Evolutionary conservation across 176 grass and related monocot genomes (phyloP).

Genomic region (Avena insularis): DNA sequence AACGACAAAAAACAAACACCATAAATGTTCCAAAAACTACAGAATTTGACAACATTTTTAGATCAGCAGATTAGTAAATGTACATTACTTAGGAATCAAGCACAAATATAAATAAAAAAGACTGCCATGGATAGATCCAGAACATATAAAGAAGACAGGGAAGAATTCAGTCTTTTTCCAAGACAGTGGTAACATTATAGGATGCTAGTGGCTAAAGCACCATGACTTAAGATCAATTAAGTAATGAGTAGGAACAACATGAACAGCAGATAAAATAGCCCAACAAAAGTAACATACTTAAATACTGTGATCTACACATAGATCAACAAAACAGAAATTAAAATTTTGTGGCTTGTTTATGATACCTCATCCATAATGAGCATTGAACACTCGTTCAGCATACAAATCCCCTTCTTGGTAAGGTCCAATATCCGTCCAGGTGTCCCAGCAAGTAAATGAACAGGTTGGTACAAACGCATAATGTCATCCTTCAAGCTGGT

Average conservation of each 20-base stretch:
- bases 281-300: constrained; percentile 8
- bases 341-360: not conserved
- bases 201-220: not conserved
- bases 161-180: constrained; percentile 1
- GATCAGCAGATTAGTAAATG: not conserved
- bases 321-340: constrained; percentile 7
- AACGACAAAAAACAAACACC: constrained; percentile 7
- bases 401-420: constrained; percentile 83
- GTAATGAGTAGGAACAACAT: constrained; percentile 6
- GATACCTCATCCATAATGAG: constrained; percentile 59
- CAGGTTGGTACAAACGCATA: constrained; percentile 93
- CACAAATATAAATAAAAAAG: not conserved
- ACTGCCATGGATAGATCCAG: not conserved
- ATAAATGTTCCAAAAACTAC: not conserved
- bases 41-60: not conserved
- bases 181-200: not conserved
- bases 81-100: not conserved
- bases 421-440: constrained; percentile 92
- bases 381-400: constrained; percentile 87
- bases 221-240: constrained; percentile 6
- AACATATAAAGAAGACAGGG: not conserved
- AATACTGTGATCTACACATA: not conserved
- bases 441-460: constrained; percentile 91
- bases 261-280: not conserved
- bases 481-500: constrained; percentile 98